Evolutionary conservation across 169 alveolate genomes (phyloP).

Genomic region (Plasmodium chabaudi): DNA sequence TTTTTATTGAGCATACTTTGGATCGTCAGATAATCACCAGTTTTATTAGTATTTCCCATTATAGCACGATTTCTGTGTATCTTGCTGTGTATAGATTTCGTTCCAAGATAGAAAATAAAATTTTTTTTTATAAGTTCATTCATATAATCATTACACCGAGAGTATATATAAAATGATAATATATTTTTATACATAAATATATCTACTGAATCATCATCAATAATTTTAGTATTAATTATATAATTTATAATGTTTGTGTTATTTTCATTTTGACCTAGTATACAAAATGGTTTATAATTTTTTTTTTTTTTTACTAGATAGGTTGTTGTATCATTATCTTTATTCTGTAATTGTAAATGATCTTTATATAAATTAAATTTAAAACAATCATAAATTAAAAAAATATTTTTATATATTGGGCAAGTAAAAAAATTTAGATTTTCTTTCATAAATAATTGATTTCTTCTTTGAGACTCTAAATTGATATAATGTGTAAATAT

Average conservation of each 20-base stretch:
- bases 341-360: neutral
- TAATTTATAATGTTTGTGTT: conserved; percentile 11
- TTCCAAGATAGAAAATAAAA: conserved; percentile 13
- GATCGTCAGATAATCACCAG: neutral
- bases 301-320: conserved; percentile 18
- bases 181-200: neutral
- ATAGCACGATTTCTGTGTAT: too few species aligned
- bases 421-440: conserved; percentile 45
- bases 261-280: conserved; percentile 1
- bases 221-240: neutral
- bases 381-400: conserved; percentile 64
- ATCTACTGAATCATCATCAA: conserved; percentile 24
- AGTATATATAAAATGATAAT: conserved; percentile 26
- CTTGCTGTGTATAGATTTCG: too few species aligned
- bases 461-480: conserved; percentile 41
- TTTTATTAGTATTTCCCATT: neutral
- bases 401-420: conserved; percentile 39
- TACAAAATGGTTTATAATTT: conserved; percentile 17
- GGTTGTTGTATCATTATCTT: conserved; percentile 8
- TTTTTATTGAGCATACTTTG: neutral
- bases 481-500: conserved; percentile 62
- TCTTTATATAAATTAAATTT: conserved; percentile 7
- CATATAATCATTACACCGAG: conserved; percentile 30
- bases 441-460: conserved; percentile 42
- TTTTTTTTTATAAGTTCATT: conserved; percentile 24